Percentiles rank a stretch among this genome's conserved stretches.
Evolutionary conservation across 768 basidiomycete species (phyloP).

Genomic region (Psilocybe tampanensis): DNA sequence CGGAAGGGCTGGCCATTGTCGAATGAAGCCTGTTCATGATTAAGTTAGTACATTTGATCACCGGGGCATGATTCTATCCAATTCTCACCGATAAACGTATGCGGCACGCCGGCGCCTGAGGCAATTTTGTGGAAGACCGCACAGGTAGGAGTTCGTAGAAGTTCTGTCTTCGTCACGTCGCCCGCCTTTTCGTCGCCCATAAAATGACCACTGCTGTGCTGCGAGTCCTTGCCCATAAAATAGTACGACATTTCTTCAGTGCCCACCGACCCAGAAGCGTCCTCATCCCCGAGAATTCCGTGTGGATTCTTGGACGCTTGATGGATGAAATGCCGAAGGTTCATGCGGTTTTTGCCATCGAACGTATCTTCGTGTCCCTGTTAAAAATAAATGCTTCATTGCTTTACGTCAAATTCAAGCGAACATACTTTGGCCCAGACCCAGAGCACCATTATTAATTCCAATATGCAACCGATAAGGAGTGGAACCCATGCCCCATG

Average conservation of each 20-base stretch:
- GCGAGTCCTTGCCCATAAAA: conserved; percentile 20
- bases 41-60: neutral
- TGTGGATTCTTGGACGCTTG: conserved; percentile 23
- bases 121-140: conserved; percentile 62
- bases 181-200: conserved; percentile 18
- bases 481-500: conserved; percentile 72
- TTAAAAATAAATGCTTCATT: neutral
- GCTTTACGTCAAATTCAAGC: neutral
- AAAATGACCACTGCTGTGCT: conserved; percentile 12
- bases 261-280: conserved; percentile 8
- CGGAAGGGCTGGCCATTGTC: conserved; percentile 72
- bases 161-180: conserved; percentile 21
- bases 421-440: conserved; percentile 58
- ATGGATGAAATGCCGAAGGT: conserved; percentile 58
- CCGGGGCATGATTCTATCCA: neutral
- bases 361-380: conserved; percentile 61
- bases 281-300: conserved; percentile 9
- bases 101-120: conserved; percentile 59
- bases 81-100: conserved; percentile 54
- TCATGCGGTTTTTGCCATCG: conserved; percentile 55
- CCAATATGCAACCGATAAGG: conserved; percentile 55
- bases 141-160: conserved; percentile 49
- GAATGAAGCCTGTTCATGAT: conserved; percentile 48
- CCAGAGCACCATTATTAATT: conserved; percentile 59
- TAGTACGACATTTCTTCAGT: conserved; percentile 16